Conservation (phyloP, 345 rosid genomes). For the Eucalyptus marginata region DNA sequence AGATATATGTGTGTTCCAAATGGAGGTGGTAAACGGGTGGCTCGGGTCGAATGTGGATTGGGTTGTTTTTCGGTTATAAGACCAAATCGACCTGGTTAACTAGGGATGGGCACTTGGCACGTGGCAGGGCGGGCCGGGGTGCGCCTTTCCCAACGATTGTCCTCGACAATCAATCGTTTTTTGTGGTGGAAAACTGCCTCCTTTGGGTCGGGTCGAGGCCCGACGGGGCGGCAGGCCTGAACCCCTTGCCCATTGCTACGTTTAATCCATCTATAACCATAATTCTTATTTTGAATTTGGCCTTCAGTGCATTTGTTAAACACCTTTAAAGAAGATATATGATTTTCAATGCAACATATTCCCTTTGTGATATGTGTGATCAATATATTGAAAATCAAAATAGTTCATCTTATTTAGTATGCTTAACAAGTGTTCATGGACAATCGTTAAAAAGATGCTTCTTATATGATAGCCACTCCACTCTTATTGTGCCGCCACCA, state of each 20-base stretch:
- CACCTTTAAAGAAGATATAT: neutral
- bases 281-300: neutral
- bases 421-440: too few relatives aligned
- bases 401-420: neutral
- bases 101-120: neutral
- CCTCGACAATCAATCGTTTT: accelerated
- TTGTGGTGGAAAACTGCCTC: too few relatives aligned
- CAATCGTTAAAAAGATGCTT: neutral
- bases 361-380: neutral
- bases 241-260: too few relatives aligned
- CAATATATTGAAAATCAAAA: neutral
- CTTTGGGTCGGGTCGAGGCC: neutral
- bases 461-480: neutral
- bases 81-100: neutral
- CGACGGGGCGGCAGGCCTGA: too few relatives aligned
- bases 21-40: neutral
- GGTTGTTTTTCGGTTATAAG: neutral
- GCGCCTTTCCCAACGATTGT: neutral
- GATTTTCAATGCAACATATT: too few relatives aligned
- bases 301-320: neutral
- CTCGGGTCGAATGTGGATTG: neutral
- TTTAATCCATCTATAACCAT: neutral
- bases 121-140: neutral
- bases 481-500: accelerated
- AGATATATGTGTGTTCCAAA: neutral